Base-by-base conservation (phyloP, 176 grass and related monocot species). In the Luzula sylvatica region DNA sequence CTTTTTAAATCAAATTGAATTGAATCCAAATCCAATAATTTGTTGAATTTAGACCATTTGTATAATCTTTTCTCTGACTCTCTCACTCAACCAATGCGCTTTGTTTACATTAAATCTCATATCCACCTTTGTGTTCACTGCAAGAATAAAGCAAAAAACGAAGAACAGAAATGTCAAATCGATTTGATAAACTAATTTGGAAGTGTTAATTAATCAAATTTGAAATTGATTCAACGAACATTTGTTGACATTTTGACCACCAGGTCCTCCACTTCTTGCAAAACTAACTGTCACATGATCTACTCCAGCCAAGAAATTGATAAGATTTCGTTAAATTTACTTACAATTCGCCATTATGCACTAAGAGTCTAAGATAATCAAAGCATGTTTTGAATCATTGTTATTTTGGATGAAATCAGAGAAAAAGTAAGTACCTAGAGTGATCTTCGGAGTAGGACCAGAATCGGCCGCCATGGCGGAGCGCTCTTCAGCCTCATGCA, bases 161-260 rank as follows among this genome's bases (percentile, higher is more conserved):
- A 27, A 26, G 23, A 7, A 43, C 20, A 42, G 41, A 11, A 8
- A 22, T 38, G 4, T 23, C 20, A 43, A 14, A 55, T 54, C 8
- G 22, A 35, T 35, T 25, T 57, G 13, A 57, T 11, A 15, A 39
- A 20, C 29, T 19, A 12, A 35, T 40, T 54, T 19, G 35, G 26
- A 58, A 19, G 19, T 20, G 30, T 11, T 57, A 35, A 39, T 38
- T 12, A 2, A 46, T 18, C 24, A 47, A n/a, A 11, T 46, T 29
- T 63, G 42, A 43, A 5, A 26, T 15, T 29, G 42, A 63, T 35
- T 35, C 5, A 59, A 52, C 21, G 23, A 65, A 98, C 85, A 74
- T 98, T 98, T 98, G 22, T 98, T 98, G 11, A 98, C 92, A 80
- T 98, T 90, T 57, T 98, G 92, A 68, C 92, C 92, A 77, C 92